These are phyloP conservation scores for Arthroderma uncinatum DNA, from an alignment of 2,329 filamentous ascomycete genomes.

Conservation along the genomic window DNA sequence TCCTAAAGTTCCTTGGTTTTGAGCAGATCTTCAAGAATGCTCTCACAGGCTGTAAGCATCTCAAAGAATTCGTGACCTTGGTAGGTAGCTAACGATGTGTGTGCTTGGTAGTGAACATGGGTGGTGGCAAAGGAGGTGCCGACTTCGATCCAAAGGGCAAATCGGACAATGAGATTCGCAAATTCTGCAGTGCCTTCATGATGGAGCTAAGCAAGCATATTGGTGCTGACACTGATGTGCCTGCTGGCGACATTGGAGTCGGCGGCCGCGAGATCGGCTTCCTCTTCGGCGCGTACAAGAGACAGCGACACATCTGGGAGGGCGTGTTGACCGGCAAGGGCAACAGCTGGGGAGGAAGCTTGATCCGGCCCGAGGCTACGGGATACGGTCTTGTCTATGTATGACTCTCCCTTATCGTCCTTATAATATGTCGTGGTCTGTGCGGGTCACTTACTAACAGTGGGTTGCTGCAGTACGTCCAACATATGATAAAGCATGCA, in stretches of 20 bases:
- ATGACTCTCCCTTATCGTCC: constrained; percentile 19
- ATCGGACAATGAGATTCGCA: constrained; percentile 91
- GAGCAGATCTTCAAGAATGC: constrained; percentile 99
- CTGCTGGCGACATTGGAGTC: constrained; percentile 94
- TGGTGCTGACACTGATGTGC: constrained; percentile 88
- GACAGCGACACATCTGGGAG: constrained; percentile 81
- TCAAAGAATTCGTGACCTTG: background rate
- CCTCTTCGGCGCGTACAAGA: constrained; percentile 89
- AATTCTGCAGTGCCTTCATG: constrained; percentile 96
- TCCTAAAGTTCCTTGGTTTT: constrained; percentile 94
- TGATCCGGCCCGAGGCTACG: constrained; percentile 94
- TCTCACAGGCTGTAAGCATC: constrained; percentile 69
- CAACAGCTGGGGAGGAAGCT: constrained; percentile 76
- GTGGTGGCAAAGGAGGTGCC: constrained; percentile 92
- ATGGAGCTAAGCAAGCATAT: constrained; percentile 91
- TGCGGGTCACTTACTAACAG: constrained; percentile 6
- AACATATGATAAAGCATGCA: constrained; percentile 88
- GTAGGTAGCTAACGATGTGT: background rate
- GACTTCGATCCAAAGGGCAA: constrained; percentile 99
- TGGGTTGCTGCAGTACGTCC: constrained; percentile 53
- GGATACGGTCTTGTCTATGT: constrained; percentile 91
- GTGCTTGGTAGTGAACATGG: constrained; percentile 67
- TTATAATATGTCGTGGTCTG: constrained; percentile 10
- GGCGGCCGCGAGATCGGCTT: constrained; percentile 84
- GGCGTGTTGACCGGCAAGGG: constrained; percentile 96